Base-by-base conservation (phyloP, 1,284 basidiomycete species). In the Leccinum subrobustum region DNA sequence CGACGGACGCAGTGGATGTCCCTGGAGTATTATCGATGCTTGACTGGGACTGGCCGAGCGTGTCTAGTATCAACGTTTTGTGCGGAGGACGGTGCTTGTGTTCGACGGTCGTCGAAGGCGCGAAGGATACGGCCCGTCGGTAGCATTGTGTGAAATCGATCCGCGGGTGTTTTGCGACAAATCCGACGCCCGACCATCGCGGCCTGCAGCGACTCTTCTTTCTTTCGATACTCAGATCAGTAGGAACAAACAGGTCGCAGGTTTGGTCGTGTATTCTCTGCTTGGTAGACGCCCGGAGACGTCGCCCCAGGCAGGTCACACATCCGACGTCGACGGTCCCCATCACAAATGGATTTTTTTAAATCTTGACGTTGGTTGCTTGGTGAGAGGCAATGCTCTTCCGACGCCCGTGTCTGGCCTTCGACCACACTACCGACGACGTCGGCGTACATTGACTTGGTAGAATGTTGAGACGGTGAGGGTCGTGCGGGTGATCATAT, bases 111-210 rank as follows among this genome's bases (percentile, higher is more conserved):
- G 59, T 25, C 23, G 4, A 50, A 53, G 42, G 59, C 18, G 33
- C n/a, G 18, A 52, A 60, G 20, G 20, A 18, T 29, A 27, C 4
- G 3, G 29, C 25, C 25, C 12, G 27, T 52, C 27, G 52, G 29
- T 42, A 35, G 31, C 42, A 25, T 25, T 14, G 52, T 48, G 29
- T 54, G 4, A 44, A 54, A 25, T 35, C 58, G 58, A 59, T 59
- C 58, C 58, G 59, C 58, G 58, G 58, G 58, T 14, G 39, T 20
- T 44, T 53, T 59, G 42, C 39, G 50, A 27, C 57, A 27, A 35
- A 20, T 37, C 9, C 23, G 47, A 31, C 12, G 18, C 58, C 57
- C 57, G 57, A 35, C 58, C 57, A 58, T 58, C 58, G 39, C 58
- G 58, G 52, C n/a, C n/a, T n/a, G n/a, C n/a, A 29, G 29, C 18